Conservation (phyloP, 2,329 filamentous ascomycete genomes). For the Grosmannia clavigera region DNA sequence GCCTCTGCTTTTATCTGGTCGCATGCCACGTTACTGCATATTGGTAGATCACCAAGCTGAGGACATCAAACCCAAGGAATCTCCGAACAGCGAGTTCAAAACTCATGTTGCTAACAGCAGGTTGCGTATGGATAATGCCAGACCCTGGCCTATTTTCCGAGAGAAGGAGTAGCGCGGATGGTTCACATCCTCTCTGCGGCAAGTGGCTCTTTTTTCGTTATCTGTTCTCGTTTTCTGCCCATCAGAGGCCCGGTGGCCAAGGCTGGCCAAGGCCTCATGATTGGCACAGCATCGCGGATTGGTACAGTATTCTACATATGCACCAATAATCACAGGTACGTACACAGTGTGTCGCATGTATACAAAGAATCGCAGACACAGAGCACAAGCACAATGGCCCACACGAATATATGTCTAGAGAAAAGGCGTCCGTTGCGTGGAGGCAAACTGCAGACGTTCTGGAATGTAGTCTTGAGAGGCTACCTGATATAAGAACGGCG, state of each 20-base stretch:
- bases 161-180: not conserved
- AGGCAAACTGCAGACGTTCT: not conserved
- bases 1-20: not conserved
- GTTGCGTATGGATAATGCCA: too few species aligned
- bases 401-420: not conserved
- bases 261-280: not conserved
- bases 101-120: not conserved
- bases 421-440: not conserved
- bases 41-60: not conserved
- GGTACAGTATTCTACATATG: not conserved
- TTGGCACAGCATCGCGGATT: not conserved
- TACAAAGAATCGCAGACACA: not conserved
- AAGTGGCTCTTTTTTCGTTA: not conserved
- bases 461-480: not conserved
- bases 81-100: not conserved
- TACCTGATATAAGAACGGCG: not conserved
- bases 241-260: not conserved
- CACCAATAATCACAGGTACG: not conserved
- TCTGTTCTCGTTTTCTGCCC: not conserved
- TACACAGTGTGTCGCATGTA: not conserved
- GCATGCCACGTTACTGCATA: not conserved
- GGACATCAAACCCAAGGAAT: not conserved
- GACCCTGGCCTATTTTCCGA: too few species aligned
- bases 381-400: not conserved
- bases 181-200: not conserved